Evolutionary conservation across 805 yeast genomes (phyloP).

Genomic region (Starmera quercuum): DNA sequence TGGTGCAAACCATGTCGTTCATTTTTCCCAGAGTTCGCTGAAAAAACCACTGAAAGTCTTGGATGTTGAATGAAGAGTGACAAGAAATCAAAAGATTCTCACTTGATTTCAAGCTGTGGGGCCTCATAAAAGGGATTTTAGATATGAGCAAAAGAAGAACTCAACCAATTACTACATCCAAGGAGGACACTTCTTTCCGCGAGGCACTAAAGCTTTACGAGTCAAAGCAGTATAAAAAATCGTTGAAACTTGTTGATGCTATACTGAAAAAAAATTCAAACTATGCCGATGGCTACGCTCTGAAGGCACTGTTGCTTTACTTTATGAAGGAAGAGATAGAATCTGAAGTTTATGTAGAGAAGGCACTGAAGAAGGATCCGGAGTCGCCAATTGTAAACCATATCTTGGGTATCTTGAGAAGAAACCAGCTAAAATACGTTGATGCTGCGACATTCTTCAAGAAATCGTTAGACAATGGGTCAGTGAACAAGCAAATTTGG

Average conservation of each 20-base stretch:
- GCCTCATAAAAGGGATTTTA: neutral
- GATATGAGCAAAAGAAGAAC: constrained; percentile 2
- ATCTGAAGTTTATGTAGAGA: constrained; percentile 51
- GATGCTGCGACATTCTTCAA: constrained; percentile 77
- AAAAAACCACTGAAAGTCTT: too few relatives aligned
- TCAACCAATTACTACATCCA: constrained; percentile 25
- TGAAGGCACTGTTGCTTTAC: constrained; percentile 70
- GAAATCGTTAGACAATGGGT: constrained; percentile 69
- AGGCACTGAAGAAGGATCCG: constrained; percentile 53
- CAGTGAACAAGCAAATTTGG: constrained; percentile 68
- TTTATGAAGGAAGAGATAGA: constrained; percentile 53
- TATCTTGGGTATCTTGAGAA: constrained; percentile 76
- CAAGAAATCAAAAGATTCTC: too few relatives aligned
- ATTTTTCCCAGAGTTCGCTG: too few relatives aligned
- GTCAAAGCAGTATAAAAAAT: constrained; percentile 77
- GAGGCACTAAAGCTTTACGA: constrained; percentile 83
- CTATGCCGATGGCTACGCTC: constrained; percentile 75
- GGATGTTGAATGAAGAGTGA: too few relatives aligned
- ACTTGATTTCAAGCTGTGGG: neutral
- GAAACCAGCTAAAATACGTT: constrained; percentile 57
- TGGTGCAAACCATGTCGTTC: too few relatives aligned
- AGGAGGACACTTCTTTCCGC: constrained; percentile 71
- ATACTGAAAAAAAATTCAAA: constrained; percentile 67
- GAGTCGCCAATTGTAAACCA: constrained; percentile 72
- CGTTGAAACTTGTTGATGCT: constrained; percentile 67